Base-by-base conservation (phyloP, 257 asterid genomes). In the Thymus mandschuricus region DNA sequence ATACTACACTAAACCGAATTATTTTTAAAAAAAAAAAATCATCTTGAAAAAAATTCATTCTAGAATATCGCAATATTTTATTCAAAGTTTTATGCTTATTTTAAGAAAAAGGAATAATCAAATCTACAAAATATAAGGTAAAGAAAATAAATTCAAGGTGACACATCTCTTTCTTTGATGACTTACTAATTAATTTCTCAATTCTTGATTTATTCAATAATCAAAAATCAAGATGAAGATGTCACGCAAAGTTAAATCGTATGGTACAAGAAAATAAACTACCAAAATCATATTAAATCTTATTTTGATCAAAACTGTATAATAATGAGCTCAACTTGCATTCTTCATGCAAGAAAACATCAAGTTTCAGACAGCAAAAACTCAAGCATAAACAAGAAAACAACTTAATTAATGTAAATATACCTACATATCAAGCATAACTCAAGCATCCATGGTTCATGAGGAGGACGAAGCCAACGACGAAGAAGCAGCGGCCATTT, bases 401-500 rank as follows among this genome's bases (percentile, higher is more conserved):
- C 28, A 6, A n/a, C 30, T 3, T 50, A 1, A 8, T 44, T 11
- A 44, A 7, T 44, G 11, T 7, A 3, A 0, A 6, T 10, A 44
- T 8, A 8, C 10, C 49, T 10, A 44, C 9, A 7, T 45, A 27
- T 34, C 27, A 68, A 38, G 30, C 41, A 41, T 77, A 64, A 48
- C 75, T 74, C 6, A 79, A 51, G 41, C 81, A 81, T 28, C 52
- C 44, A 9, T 68, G 78, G 21, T 21, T 21, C 21, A 62, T 62
- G 43, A 64, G n/a, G 38, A 45, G 3, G 10, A 28, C 13, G 82
- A 85, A 77, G 55, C 69, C 29, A 66, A 75, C 29, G 81, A 64
- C 10, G 76, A 70, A 69, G 65, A 70, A 69, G 65, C 30, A 48
- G 75, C 81, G 12, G 74, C 71, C 60, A 75, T 73, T 52, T 71